Evolutionary conservation across 805 yeast species (phyloP), one percentile per base, ranked within the genome.

Genomic region (Cyberlindnera galapagoensis): DNA sequence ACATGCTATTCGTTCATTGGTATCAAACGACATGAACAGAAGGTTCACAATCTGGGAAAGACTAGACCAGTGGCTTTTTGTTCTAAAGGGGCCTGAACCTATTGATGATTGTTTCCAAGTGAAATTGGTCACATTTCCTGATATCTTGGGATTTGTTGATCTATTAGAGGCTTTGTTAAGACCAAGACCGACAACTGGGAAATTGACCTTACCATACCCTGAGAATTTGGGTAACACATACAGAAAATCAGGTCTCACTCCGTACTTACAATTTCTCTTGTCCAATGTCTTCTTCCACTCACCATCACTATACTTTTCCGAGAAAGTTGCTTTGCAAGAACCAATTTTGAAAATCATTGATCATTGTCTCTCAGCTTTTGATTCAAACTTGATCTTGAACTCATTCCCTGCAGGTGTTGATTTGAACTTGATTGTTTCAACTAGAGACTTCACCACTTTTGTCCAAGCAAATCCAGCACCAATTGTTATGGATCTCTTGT

Each of bases 201-300:
- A 62, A 21, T 48, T 44, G 21, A 34, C 47, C 5, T 48, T 77
- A 10, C 64, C 74, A 9, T 81, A 66, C 46, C 95, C 95, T 1
- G 45, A 61, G 6, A 73, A 69, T 32, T 52, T 86, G 18, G 95
- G 95, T 0, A 51, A 52, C 3, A 62, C 64, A 0, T 71, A 76
- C 41, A 67, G 94, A 45, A 70, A 62, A 20, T 67, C 65, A 20
- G 95, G 95, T 3, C 56, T 86, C 6, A 74, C 87, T 74, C 86
- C 92, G 3, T 90, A 88, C 46, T 53, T 83, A 33, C 90, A 85
- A 33, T 86, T 74, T 45, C 52, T 87, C 10, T 49, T 82, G n/a
- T 59, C 68, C 9, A 82, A 80, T 26, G 73, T 87, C 0, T 74
- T 87, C 42, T 70, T 68, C 6, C 69, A 73, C 17, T 60, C 83